phyloP scores from a whole-genome alignment of 1,284 basidiomycete genomes.

The Ceratorhiza oryzae-sativae region DNA sequence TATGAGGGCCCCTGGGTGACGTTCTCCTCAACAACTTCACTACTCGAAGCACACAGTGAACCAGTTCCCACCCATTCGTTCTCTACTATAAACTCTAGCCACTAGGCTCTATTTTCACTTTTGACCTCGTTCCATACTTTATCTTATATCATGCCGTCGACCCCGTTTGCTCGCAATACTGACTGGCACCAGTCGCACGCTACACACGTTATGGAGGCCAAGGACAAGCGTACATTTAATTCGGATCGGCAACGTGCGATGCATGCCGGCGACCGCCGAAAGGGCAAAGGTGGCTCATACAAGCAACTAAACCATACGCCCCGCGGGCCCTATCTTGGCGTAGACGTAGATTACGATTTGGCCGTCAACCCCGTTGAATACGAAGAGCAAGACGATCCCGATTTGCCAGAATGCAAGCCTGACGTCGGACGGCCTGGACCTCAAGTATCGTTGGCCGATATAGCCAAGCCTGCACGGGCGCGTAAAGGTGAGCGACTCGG shows the following conservation, averaged over 20 bases:
- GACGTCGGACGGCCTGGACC: conserved; percentile 9
- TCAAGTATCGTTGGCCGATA: conserved; percentile 16
- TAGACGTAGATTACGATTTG: conserved; percentile 1
- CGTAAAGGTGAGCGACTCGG: conserved; percentile 16
- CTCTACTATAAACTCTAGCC: not conserved
- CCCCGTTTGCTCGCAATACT: not conserved
- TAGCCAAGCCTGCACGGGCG: conserved; percentile 30
- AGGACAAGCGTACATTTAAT: conserved; percentile 8
- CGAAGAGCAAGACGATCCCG: not conserved
- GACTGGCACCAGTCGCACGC: not conserved
- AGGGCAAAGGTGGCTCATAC: conserved; percentile 8
- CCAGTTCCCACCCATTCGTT: not conserved
- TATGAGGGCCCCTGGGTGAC: conserved; percentile 5
- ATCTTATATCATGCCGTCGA: not conserved
- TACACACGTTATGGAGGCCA: conserved; percentile 14
- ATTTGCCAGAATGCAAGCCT: not conserved
- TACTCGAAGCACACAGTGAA: not conserved
- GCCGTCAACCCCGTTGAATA: not conserved
- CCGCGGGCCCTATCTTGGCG: not conserved
- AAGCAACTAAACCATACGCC: conserved; percentile 7
- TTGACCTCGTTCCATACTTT: not conserved
- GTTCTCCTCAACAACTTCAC: not conserved
- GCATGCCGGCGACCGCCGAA: conserved; percentile 23
- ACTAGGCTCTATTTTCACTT: not conserved
- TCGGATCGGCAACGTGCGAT: conserved; percentile 20